Base-by-base conservation (phyloP, 1,139 yeast genomes). In the Blastobotrys niveus region DNA sequence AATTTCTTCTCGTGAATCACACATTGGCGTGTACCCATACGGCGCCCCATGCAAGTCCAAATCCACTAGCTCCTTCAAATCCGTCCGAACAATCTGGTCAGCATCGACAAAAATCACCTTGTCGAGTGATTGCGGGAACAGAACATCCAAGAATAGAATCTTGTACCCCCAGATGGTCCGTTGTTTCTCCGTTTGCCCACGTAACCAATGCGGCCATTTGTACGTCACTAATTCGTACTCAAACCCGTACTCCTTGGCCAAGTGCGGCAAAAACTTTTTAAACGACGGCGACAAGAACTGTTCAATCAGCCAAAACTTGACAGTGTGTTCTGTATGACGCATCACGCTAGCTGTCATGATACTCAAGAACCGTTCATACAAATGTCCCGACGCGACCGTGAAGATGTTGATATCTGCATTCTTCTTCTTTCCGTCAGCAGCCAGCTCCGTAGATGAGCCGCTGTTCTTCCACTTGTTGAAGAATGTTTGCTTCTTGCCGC, bases 181-280 rank as follows among this genome's bases (percentile, higher is more conserved):
- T 57, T 82, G 88, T 59, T 78, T 78, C 54, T 81, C 88, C 26
- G 80, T 62, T 63, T 91, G 97, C 1, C 72, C 72, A 38, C 93
- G 73, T 24, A 91, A 68, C 94, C 96, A 91, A 20, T 70, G 65
- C 9, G 98, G 98, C 98, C 98, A 91, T 53, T 83, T 82, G 63
- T 85, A 91, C 2, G 82, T 77, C 17, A 91, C 72, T 37, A 85
- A 65, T 56, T 87, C 89, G 55, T 81, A 85, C 38, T 80, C 74
- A 52, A 85, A 79, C 1, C 74, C 73, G 50, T 72, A 74, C 43
- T 74, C 59, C n/a, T 66, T 61, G 0, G 93, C 80, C 38, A 88
- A 59, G n/a, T 58, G 53, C 0, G 87, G 84, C n/a, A 87, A 59
- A 42, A 77, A 71, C 34, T 66, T 59, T 56, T 76, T 79, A 59